Base-by-base conservation (phyloP, 805 yeast species). In the Nakazawaea pomicola region DNA sequence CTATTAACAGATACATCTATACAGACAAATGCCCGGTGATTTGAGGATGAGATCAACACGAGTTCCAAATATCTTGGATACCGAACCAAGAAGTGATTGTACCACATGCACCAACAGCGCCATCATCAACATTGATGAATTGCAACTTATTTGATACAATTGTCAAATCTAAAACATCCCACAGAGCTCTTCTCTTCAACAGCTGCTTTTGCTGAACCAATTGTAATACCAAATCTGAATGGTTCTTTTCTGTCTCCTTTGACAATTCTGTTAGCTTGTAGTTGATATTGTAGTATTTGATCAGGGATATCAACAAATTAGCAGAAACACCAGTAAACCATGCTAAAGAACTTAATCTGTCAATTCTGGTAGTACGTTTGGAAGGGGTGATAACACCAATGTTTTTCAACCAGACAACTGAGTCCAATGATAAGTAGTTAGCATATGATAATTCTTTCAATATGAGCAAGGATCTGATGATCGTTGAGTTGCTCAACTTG, bases 71-170 rank as follows among this genome's bases (percentile, higher is more conserved):
- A 52, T 83, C 89, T 56, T 73, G 76, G 40, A 88, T 67, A 33
- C 95, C 96, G 61, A 88, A 67, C 36, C 79, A 45, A 29, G 95
- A 83, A 24, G 97, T 88, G 45, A 85, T 64, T 19, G 83, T 72
- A 57, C 98, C 98, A 29, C 93, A 88, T 44, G 80, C 64, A 28
- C 95, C 96, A 38, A 88, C 76, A 31, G 80, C 70, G 37, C 95
- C 93, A 52, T 90, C 96, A 57, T 79, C 76, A 52, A 78, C 66
- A 50, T 69, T 68, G 51, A 83, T 65, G 61, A 68, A 64, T 43
- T 74, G 70, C 60, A 85, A 72, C 40, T 79, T 75, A 60, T 83
- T 79, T 56, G 81, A 65, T 10, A 93, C 95, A 53, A 90, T 81
- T 47, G 83, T 69, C 48, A 76, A 57, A 62, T 90, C 97, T 46